A percentile compares a stretch with the other conserved stretches of the same genome.
Evolutionary conservation across 202 grass and related monocot genomes (phyloP).

Genomic region (Zizania palustris): DNA sequence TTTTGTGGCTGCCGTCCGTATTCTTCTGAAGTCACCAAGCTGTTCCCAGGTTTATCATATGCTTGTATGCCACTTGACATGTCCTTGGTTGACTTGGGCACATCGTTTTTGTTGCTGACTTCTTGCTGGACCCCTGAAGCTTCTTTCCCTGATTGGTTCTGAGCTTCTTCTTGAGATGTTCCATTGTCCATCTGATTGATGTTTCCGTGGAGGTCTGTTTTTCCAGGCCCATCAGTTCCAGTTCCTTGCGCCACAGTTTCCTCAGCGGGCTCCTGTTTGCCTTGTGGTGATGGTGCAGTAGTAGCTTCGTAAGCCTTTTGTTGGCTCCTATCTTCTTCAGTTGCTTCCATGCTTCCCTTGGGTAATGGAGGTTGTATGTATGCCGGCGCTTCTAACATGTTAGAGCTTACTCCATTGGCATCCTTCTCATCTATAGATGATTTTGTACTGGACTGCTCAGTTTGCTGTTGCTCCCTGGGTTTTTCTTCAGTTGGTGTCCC

Average conservation of each 20-base stretch:
- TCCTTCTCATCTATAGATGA: slow-evolving; percentile 31
- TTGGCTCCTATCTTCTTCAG: slow-evolving; percentile 15
- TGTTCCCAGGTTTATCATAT: background rate
- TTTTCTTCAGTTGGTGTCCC: slow-evolving; percentile 20
- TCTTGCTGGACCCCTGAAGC: background rate
- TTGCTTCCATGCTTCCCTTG: slow-evolving; percentile 17
- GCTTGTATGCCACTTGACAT: slow-evolving; percentile 9
- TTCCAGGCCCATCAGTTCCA: slow-evolving; percentile 4
- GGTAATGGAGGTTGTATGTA: background rate
- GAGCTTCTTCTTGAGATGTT: slow-evolving; percentile 36
- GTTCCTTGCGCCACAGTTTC: slow-evolving; percentile 9
- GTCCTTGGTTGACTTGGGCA: slow-evolving; percentile 4
- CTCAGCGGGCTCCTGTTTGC: slow-evolving; percentile 19
- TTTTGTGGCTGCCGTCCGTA: too few relatives aligned
- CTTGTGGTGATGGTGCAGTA: slow-evolving; percentile 11
- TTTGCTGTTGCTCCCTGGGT: slow-evolving; percentile 23
- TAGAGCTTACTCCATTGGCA: background rate
- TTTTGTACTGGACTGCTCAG: background rate
- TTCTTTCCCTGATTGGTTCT: slow-evolving; percentile 9
- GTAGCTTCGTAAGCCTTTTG: background rate
- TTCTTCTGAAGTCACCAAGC: too few relatives aligned
- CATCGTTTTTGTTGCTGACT: background rate
- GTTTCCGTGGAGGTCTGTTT: slow-evolving; percentile 7
- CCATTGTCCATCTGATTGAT: slow-evolving; percentile 16
- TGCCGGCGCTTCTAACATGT: background rate